Evolutionary conservation across 2,329 filamentous ascomycete species (phyloP).

Genomic region (Conoideocrella luteorostrata): DNA sequence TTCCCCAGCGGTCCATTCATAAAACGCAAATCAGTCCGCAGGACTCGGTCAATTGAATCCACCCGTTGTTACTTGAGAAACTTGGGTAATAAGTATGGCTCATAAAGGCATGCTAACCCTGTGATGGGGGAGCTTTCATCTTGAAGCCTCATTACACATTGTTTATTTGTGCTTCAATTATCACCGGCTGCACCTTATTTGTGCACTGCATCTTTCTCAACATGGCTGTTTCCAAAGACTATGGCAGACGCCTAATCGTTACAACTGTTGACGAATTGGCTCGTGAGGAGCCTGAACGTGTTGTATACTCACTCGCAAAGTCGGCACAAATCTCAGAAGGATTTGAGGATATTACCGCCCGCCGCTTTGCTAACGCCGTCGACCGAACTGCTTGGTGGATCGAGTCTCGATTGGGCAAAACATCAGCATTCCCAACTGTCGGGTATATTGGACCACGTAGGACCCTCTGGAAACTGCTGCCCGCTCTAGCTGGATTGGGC

Average conservation of each 20-base stretch:
- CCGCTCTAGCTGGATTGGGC: not conserved
- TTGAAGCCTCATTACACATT: too few relatives aligned
- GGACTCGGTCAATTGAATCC: too few relatives aligned
- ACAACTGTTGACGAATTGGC: constrained; percentile 23
- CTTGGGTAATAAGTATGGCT: too few relatives aligned
- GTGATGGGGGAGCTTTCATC: too few relatives aligned
- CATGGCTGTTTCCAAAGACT: not conserved
- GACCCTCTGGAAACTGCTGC: constrained; percentile 6
- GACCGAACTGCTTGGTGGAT: constrained; percentile 27
- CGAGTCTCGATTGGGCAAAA: constrained; percentile 13
- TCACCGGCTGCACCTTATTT: too few relatives aligned
- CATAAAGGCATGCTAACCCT: too few relatives aligned
- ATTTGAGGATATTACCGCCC: constrained; percentile 19
- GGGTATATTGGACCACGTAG: constrained; percentile 28
- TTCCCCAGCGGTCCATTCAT: too few relatives aligned
- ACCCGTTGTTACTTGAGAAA: too few relatives aligned
- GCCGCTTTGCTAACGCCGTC: constrained; percentile 18
- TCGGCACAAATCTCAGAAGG: constrained; percentile 9
- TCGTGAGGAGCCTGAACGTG: constrained; percentile 17
- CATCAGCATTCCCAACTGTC: constrained; percentile 14
- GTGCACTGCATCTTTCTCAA: too few relatives aligned
- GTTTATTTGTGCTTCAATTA: too few relatives aligned
- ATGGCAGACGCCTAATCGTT: constrained; percentile 20
- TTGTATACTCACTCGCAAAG: constrained; percentile 18
- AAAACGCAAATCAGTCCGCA: too few relatives aligned